Percentiles rank a stretch among this genome's conserved stretches.
Evolutionary conservation across 2,329 filamentous ascomycete genomes (phyloP).

Genomic region (Diaporthe capsici): DNA sequence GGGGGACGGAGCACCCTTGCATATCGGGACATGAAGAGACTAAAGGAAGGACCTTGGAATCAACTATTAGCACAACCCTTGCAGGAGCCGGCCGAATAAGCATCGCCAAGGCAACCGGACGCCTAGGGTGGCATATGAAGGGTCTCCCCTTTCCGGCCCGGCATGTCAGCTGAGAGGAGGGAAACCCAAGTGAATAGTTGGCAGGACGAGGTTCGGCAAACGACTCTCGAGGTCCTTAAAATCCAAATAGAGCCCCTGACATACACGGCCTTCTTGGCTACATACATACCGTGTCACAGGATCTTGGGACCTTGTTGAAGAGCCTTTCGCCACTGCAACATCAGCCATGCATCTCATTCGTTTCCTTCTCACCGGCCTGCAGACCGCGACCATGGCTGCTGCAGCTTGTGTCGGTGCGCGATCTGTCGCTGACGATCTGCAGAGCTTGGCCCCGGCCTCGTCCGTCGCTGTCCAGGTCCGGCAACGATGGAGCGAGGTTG

Average conservation of each 20-base stretch:
- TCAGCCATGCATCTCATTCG: conserved; percentile 1
- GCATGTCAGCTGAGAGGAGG: neutral
- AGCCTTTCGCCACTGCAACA: conserved; percentile 6
- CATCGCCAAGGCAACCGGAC: conserved; percentile 2
- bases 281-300: neutral
- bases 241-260: conserved; percentile 1
- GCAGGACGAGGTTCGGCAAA: neutral
- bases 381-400: neutral
- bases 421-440: conserved; percentile 5
- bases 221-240: neutral
- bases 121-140: conserved; percentile 3
- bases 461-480: conserved; percentile 7
- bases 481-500: conserved; percentile 10
- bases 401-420: conserved; percentile 1
- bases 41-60: conserved; percentile 6
- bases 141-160: neutral
- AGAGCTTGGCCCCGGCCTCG: conserved; percentile 3
- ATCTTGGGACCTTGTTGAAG: neutral
- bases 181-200: neutral
- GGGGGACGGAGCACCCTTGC: neutral
- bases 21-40: neutral
- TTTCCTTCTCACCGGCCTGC: conserved; percentile 1
- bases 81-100: neutral
- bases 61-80: conserved; percentile 6
- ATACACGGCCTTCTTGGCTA: conserved; percentile 16